Conservation (phyloP, 1,284 basidiomycete genomes). For the Megacollybia platyphylla region DNA sequence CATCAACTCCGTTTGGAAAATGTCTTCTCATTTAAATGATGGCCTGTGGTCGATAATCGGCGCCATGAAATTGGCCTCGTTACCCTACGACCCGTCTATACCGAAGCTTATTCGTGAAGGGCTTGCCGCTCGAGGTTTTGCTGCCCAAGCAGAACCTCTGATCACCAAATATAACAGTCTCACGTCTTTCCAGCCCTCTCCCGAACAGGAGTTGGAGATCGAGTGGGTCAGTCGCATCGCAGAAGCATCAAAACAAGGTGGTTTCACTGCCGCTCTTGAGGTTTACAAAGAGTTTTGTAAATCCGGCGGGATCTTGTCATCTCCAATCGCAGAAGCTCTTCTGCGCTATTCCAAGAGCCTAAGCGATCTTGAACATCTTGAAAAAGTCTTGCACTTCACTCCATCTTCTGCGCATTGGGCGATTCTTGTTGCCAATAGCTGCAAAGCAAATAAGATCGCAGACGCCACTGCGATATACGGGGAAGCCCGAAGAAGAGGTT, state of each 20-base stretch:
- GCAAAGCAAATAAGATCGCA: slow-evolving; percentile 19
- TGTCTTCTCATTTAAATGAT: slow-evolving; percentile 14
- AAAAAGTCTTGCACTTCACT: slow-evolving; percentile 24
- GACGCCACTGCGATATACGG: slow-evolving; percentile 37
- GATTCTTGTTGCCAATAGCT: slow-evolving; percentile 34
- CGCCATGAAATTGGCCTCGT: slow-evolving; percentile 26
- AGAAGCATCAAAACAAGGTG: slow-evolving; percentile 13
- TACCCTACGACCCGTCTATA: slow-evolving; percentile 30
- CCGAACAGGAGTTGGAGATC: slow-evolving; percentile 3
- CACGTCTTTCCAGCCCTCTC: background rate
- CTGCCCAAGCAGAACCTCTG: slow-evolving; percentile 3
- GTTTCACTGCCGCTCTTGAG: slow-evolving; percentile 15
- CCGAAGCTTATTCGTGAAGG: slow-evolving; percentile 26
- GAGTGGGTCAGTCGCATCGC: slow-evolving; percentile 10
- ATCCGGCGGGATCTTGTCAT: slow-evolving; percentile 12
- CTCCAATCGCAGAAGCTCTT: slow-evolving; percentile 23
- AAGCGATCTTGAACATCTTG: slow-evolving; percentile 28
- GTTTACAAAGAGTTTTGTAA: slow-evolving; percentile 13
- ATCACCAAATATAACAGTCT: slow-evolving; percentile 2
- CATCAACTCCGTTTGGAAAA: slow-evolving; percentile 24
- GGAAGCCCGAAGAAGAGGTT: slow-evolving; percentile 24
- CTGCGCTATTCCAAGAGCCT: slow-evolving; percentile 19
- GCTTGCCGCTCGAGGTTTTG: slow-evolving; percentile 20
- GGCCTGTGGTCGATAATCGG: slow-evolving; percentile 28
- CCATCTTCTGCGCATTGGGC: slow-evolving; percentile 34